Conservation (phyloP, 345 rosid species). For the Geranium brycei region DNA sequence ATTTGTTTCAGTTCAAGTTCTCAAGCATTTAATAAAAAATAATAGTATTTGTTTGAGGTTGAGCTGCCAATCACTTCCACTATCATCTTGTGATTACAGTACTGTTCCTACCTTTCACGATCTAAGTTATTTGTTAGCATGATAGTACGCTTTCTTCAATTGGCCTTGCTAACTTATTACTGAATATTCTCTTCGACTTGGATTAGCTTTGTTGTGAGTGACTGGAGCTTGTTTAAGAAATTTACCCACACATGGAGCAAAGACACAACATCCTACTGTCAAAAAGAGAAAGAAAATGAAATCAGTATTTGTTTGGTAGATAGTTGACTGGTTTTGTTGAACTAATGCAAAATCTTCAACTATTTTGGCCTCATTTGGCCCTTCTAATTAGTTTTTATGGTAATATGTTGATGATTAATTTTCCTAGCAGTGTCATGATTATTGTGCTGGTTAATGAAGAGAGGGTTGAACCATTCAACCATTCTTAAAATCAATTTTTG, state of each 20-base stretch:
- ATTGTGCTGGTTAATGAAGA: background rate
- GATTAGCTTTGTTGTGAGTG: background rate
- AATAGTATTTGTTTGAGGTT: background rate
- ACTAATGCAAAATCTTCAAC: background rate
- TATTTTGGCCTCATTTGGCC: background rate
- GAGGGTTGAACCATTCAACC: background rate
- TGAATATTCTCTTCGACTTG: background rate
- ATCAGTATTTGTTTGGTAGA: background rate
- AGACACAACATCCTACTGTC: background rate
- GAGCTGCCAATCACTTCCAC: background rate
- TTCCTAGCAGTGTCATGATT: background rate
- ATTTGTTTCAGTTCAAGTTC: background rate
- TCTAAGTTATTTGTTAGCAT: background rate
- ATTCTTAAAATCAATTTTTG: background rate
- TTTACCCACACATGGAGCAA: background rate
- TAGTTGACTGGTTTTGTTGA: background rate
- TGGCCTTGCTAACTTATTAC: too few species aligned
- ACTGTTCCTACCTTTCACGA: background rate
- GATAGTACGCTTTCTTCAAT: too few species aligned
- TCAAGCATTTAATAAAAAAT: background rate
- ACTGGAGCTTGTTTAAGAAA: too few species aligned
- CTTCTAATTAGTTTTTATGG: background rate
- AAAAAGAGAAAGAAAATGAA: background rate
- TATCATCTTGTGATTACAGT: background rate
- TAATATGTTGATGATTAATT: too few species aligned